Base-by-base conservation (phyloP, 2,329 filamentous ascomycete species). In the Myotisia sp. region DNA sequence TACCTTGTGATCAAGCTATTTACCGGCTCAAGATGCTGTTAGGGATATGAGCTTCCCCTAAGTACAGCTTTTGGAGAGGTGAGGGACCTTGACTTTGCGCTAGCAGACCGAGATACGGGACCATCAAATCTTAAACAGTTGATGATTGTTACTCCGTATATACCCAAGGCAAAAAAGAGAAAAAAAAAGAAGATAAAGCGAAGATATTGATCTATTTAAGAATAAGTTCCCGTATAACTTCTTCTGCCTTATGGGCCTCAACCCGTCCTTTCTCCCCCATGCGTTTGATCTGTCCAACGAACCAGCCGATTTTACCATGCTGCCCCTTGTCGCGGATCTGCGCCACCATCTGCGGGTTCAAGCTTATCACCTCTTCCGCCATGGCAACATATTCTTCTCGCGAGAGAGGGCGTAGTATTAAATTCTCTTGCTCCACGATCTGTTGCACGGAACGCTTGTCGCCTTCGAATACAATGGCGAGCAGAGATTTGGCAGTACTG, bases 271-370 rank as follows among this genome's bases (percentile, higher is more conserved):
- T 70, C 18, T 67, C 63, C 18, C 71, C 71, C 40, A 59, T 56
- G 28, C 70, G 62, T 56, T 79, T 74, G 70, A 80, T 77, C 52
- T 77, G 70, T 7, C 76, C 76, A 9, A 81, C 67, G 44, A 80
- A 69, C 61, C 70, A 80, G 46, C 72, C 74, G 5, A 77, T 52
- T 52, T 80, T 81, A n/a, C 73, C 71, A 19, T 62, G 58, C 43
- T 77, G 71, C 0, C 68, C 67, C 47, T 71, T 74, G 29, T 63
- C 59, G 26, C 65, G 59, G 32, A 79, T 74, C 34, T 74, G 67
- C 35, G 63, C 58, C 2, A 75, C 72, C 57, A 75, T 68, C 23
- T 68, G 60, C 1, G 63, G 62, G 39, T 75, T 72, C 37, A 64
- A 60, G 1, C 60, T 53, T 31, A 79, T 56, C 8, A 76, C 58